phyloP scores from a whole-genome alignment of 2,329 filamentous ascomycete species.

The Microdochium nivale region DNA sequence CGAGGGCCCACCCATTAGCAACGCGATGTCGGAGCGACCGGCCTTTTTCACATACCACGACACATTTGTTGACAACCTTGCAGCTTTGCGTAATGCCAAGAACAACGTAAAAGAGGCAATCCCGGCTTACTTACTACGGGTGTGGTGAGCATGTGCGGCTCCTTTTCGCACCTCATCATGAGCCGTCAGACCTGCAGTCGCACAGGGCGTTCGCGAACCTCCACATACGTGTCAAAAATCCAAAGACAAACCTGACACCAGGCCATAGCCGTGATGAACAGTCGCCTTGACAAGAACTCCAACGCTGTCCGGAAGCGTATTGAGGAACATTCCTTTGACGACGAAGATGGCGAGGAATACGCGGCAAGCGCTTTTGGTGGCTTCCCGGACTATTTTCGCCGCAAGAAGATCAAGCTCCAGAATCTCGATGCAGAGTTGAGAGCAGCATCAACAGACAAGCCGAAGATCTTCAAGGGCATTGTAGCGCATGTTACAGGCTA shows the following conservation, averaged over 20 bases:
- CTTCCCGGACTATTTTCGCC: conserved; percentile 83
- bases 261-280: conserved; percentile 37
- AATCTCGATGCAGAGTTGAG: conserved; percentile 83
- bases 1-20: not conserved
- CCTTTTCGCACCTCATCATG: not conserved
- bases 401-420: conserved; percentile 95
- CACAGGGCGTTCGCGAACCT: not conserved
- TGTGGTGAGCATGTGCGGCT: too few species aligned
- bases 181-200: not conserved
- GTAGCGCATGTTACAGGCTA: conserved; percentile 93
- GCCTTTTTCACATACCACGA: too few species aligned
- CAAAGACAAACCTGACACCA: not conserved
- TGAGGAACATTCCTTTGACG: conserved; percentile 60
- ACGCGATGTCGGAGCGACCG: too few species aligned
- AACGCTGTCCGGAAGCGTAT: conserved; percentile 53
- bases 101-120: too few species aligned
- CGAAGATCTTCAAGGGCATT: conserved; percentile 81
- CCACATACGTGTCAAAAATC: not conserved
- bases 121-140: too few species aligned
- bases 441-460: conserved; percentile 57
- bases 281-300: conserved; percentile 55
- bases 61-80: not conserved
- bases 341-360: conserved; percentile 88
- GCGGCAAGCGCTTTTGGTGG: conserved; percentile 78
- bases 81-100: too few species aligned